Conservation (phyloP, 1,139 yeast species). For the Eremothecium sinecaudum region DNA sequence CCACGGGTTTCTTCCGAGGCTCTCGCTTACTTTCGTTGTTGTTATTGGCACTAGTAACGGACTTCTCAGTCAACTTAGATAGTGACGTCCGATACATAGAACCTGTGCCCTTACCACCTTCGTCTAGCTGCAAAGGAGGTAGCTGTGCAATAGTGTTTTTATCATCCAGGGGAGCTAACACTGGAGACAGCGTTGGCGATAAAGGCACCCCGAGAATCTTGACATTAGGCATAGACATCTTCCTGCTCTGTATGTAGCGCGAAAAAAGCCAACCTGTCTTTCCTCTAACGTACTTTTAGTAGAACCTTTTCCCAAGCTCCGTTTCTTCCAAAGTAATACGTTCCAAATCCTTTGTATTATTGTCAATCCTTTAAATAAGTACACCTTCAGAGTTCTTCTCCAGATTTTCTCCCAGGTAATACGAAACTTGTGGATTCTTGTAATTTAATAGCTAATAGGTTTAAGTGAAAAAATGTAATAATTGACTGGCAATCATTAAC, state of each 20-base stretch:
- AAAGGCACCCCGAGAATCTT: constrained; percentile 3
- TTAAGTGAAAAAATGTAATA: not conserved
- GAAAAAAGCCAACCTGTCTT: too few relatives aligned
- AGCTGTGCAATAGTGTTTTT: constrained; percentile 1
- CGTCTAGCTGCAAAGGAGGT: constrained; percentile 12
- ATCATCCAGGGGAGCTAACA: constrained; percentile 24
- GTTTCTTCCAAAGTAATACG: too few relatives aligned
- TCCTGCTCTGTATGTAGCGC: not conserved
- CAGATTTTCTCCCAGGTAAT: too few relatives aligned
- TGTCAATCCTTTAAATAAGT: too few relatives aligned
- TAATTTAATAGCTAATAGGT: not conserved
- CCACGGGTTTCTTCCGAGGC: not conserved
- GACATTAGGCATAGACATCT: constrained; percentile 1
- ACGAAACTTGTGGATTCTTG: too few relatives aligned
- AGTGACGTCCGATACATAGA: constrained; percentile 26
- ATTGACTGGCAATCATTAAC: constrained; percentile 1
- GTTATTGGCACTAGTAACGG: not conserved
- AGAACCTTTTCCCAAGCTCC: too few relatives aligned
- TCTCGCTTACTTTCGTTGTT: not conserved
- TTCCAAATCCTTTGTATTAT: too few relatives aligned
- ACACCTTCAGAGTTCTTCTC: too few relatives aligned
- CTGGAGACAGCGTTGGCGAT: constrained; percentile 24
- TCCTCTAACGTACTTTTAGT: too few relatives aligned
- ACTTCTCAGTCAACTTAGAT: constrained; percentile 22
- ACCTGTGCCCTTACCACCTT: constrained; percentile 8